Evolutionary conservation across 805 yeast species (phyloP).

Genomic region (Candida tibetensis): DNA sequence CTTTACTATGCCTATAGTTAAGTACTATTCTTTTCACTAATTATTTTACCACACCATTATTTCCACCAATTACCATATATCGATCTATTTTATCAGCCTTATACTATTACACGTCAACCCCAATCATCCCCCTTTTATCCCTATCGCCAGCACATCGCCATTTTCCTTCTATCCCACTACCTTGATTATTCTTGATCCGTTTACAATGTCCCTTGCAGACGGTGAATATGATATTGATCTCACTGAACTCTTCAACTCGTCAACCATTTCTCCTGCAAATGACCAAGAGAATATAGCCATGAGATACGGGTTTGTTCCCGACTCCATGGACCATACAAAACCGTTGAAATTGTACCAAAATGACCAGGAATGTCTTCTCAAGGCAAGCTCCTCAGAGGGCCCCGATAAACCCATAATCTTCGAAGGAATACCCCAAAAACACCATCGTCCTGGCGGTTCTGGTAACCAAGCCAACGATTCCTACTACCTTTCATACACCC

Average conservation of each 20-base stretch:
- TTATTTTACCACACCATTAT: too few relatives aligned
- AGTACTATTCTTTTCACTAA: too few relatives aligned
- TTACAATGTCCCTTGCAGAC: slow-evolving; percentile 32
- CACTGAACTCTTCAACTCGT: slow-evolving; percentile 17
- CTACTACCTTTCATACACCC: slow-evolving; percentile 27
- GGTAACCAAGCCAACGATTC: slow-evolving; percentile 18
- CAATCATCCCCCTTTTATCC: too few relatives aligned
- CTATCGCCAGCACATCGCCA: too few relatives aligned
- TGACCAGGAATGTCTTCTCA: slow-evolving; percentile 31
- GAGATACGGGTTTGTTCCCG: slow-evolving; percentile 42
- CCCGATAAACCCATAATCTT: slow-evolving; percentile 28
- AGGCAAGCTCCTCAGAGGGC: slow-evolving; percentile 26
- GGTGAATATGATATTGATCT: slow-evolving; percentile 45
- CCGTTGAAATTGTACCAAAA: slow-evolving; percentile 34
- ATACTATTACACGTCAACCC: too few relatives aligned
- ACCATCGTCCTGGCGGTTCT: slow-evolving; percentile 11
- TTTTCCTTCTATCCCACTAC: too few relatives aligned
- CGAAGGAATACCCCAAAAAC: slow-evolving; percentile 38
- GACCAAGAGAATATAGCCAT: slow-evolving; percentile 24
- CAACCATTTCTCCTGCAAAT: slow-evolving; percentile 9
- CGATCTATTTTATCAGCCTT: too few relatives aligned
- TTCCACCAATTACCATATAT: too few relatives aligned
- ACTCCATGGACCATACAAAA: slow-evolving; percentile 36
- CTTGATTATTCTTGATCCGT: too few relatives aligned
- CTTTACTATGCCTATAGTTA: too few relatives aligned